A percentile compares a stretch with the other conserved stretches of the same genome.
Conservation (phyloP, 192 early-diverging fungal species). For the Martensiomyces pterosporus region DNA sequence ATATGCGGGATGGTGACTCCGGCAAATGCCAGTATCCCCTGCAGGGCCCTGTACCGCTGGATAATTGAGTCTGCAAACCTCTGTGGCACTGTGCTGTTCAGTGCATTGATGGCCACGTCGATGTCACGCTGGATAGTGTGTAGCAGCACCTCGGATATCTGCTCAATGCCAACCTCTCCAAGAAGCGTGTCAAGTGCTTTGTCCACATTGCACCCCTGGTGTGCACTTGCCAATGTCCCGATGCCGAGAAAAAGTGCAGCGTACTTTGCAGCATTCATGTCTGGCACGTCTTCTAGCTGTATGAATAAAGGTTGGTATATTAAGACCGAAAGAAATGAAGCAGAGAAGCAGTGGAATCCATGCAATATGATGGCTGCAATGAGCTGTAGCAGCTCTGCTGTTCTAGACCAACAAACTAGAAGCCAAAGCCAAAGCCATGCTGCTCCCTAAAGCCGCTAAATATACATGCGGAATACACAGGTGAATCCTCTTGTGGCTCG, state of each 20-base stretch:
- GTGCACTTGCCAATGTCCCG: slow-evolving; percentile 6
- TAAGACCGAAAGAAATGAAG: too few relatives aligned
- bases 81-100: slow-evolving; percentile 10
- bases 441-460: too few relatives aligned
- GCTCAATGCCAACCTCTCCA: slow-evolving; percentile 12
- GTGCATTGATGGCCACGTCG: slow-evolving; percentile 2
- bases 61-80: slow-evolving; percentile 22
- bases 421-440: too few relatives aligned
- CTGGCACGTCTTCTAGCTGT: too few relatives aligned
- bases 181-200: slow-evolving; percentile 22
- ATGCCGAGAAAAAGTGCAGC: background rate
- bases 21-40: slow-evolving; percentile 12
- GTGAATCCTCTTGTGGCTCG: too few relatives aligned
- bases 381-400: too few relatives aligned
- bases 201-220: slow-evolving; percentile 30
- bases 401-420: too few relatives aligned
- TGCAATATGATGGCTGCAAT: too few relatives aligned
- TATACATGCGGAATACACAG: too few relatives aligned
- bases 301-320: too few relatives aligned
- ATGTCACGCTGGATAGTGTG: slow-evolving; percentile 21
- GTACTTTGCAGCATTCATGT: slow-evolving; percentile 6
- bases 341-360: too few relatives aligned
- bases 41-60: slow-evolving; percentile 22
- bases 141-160: slow-evolving; percentile 27
- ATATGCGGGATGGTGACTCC: slow-evolving; percentile 19